Evolutionary conservation across 148 eudicot species (phyloP).

Genomic region (Diospyros kaki): DNA sequence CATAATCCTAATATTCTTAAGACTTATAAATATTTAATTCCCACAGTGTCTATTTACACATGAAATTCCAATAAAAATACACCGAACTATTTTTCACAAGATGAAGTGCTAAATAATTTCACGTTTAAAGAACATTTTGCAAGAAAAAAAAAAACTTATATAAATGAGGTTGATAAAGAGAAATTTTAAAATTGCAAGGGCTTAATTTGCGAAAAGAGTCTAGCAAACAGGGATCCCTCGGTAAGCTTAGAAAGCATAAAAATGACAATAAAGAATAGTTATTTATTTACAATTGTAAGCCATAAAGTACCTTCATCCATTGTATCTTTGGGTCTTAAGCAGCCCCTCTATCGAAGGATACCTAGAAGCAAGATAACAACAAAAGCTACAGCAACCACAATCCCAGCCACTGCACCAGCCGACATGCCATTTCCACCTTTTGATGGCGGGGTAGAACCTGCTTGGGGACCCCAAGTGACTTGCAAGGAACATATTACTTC

Average conservation of each 20-base stretch:
- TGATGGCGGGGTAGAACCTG: too few relatives aligned
- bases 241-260: neutral
- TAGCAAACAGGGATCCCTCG: neutral
- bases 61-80: neutral
- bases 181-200: too few relatives aligned
- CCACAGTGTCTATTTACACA: neutral
- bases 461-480: too few relatives aligned
- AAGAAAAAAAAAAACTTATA: neutral
- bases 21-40: neutral
- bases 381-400: slow-evolving; percentile 21
- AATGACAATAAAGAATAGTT: neutral
- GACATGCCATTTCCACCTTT: slow-evolving; percentile 2
- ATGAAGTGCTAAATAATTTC: neutral
- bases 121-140: neutral
- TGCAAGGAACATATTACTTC: too few relatives aligned
- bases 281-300: neutral
- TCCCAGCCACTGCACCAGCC: slow-evolving; percentile 20
- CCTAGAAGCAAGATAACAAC: slow-evolving; percentile 19
- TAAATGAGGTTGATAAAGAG: neutral
- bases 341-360: slow-evolving; percentile 29
- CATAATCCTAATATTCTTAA: neutral
- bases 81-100: neutral
- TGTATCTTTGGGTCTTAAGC: slow-evolving; percentile 7
- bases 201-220: neutral
- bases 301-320: slow-evolving; percentile 17